These are phyloP conservation scores for Chenopodium album DNA, from an alignment of 148 eudicot species.

Conservation along the genomic window DNA sequence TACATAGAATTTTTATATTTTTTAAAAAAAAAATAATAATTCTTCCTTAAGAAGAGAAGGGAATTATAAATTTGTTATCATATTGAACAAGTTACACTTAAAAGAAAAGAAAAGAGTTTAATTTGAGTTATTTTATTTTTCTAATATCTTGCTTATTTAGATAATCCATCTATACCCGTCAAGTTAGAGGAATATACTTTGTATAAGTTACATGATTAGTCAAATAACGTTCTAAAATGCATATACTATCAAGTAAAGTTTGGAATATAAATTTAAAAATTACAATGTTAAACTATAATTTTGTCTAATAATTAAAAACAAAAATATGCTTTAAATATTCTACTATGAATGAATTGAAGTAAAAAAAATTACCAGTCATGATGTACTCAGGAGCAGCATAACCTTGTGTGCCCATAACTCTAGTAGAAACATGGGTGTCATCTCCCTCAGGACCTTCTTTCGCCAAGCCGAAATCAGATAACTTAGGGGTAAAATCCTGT, in stretches of 20 bases:
- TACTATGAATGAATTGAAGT: too few species aligned
- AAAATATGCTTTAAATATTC: background rate
- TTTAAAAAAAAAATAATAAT: too few species aligned
- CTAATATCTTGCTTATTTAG: background rate
- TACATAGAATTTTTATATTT: too few species aligned
- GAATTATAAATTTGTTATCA: background rate
- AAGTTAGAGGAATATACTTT: background rate
- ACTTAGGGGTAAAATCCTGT: conserved; percentile 71
- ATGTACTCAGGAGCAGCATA: conserved; percentile 89
- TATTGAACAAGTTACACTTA: background rate
- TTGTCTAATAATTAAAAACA: background rate
- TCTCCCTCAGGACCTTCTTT: conserved; percentile 88
- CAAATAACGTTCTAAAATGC: background rate
- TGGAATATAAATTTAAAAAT: background rate
- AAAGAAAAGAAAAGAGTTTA: background rate
- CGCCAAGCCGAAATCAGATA: conserved; percentile 83
- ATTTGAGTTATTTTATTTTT: background rate
- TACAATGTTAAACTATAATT: background rate
- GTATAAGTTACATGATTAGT: background rate
- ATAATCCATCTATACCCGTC: background rate
- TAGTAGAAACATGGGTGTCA: conserved; percentile 73
- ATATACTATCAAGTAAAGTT: background rate
- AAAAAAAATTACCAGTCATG: conserved; percentile 51
- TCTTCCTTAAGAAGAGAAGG: too few species aligned
- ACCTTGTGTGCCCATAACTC: conserved; percentile 88